A percentile compares a stretch with the other conserved stretches of the same genome.
These are phyloP conservation scores for Aphanomyces astaci DNA, from an alignment of 352 stramenopile genomes.

Conservation along the genomic window DNA sequence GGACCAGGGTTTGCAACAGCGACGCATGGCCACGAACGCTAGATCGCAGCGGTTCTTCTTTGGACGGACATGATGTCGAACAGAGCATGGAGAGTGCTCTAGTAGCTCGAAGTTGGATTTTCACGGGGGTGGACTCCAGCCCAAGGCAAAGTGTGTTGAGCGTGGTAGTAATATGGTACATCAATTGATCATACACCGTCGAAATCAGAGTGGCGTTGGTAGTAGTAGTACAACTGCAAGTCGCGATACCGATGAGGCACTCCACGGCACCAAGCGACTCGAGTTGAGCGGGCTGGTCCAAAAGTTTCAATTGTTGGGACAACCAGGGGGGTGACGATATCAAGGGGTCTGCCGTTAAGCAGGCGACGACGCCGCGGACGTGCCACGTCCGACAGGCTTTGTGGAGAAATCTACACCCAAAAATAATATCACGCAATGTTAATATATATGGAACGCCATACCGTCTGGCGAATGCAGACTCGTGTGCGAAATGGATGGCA, in stretches of 20 bases:
- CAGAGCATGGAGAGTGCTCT: not conserved
- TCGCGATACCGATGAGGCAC: not conserved
- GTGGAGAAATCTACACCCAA: not conserved
- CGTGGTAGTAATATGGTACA: not conserved
- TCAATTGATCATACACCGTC: not conserved
- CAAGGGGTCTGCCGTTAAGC: not conserved
- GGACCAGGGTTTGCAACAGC: not conserved
- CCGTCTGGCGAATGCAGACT: not conserved
- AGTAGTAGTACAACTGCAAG: too few species aligned
- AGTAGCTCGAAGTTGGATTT: not conserved
- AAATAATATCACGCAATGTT: not conserved
- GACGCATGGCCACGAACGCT: not conserved
- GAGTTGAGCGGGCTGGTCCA: not conserved
- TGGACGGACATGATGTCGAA: too few species aligned
- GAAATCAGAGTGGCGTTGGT: too few species aligned
- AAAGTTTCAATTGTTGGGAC: not conserved
- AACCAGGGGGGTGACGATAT: not conserved
- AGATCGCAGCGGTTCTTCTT: not conserved
- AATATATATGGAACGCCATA: not conserved
- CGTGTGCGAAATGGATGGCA: constrained; percentile 1
- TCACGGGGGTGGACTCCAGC: not conserved
- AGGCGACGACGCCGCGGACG: not conserved
- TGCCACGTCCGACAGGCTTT: not conserved
- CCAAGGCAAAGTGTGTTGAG: not conserved
- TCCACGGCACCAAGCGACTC: not conserved